Conservation (phyloP, 768 basidiomycete species). For the Neoboletus magnificus region DNA sequence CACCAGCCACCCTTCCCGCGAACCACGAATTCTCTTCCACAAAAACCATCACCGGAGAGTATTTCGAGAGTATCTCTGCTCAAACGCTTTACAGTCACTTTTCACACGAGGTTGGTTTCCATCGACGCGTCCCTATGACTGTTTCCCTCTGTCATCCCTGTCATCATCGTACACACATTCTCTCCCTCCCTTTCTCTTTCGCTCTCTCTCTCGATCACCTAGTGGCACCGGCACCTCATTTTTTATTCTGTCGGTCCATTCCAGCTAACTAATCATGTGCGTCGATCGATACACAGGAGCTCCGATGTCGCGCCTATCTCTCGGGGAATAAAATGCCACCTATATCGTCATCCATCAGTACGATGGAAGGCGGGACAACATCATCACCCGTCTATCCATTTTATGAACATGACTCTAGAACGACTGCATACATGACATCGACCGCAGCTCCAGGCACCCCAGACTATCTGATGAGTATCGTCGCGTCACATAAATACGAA, state of each 20-base stretch:
- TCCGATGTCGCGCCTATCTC: constrained; percentile 40
- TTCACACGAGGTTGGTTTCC: constrained; percentile 41
- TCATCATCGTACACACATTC: not conserved
- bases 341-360: not conserved
- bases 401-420: constrained; percentile 23
- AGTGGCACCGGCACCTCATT: not conserved
- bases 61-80: constrained; percentile 38
- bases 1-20: constrained; percentile 8
- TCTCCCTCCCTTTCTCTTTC: too few species aligned
- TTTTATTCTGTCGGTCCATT: not conserved
- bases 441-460: constrained; percentile 6
- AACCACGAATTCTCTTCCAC: constrained; percentile 29
- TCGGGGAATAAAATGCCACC: constrained; percentile 33
- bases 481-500: constrained; percentile 35
- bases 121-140: not conserved
- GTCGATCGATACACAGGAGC: constrained; percentile 36
- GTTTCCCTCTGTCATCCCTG: not conserved
- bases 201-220: not conserved
- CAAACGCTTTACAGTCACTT: constrained; percentile 36
- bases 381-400: constrained; percentile 10
- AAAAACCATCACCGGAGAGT: constrained; percentile 20
- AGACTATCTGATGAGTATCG: constrained; percentile 39
- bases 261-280: constrained; percentile 13
- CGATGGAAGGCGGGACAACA: constrained; percentile 2
- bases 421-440: constrained; percentile 22